Base-by-base conservation (phyloP, 176 grass and related monocot genomes). In the Tillandsia fasciculata region DNA sequence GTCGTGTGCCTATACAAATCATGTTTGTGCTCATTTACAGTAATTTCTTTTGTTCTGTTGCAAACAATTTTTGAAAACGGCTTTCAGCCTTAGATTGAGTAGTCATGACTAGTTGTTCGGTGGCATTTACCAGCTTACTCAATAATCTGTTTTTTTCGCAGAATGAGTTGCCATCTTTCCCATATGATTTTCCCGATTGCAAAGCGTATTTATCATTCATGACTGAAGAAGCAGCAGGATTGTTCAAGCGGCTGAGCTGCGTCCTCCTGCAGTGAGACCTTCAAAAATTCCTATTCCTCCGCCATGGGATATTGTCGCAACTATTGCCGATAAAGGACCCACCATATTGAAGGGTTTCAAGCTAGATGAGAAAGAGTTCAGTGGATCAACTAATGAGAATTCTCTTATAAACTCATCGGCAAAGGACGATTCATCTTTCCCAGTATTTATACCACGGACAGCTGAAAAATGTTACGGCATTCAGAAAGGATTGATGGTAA, bases 181-280 rank as follows among this genome's bases (percentile, higher is more conserved):
- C 93, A n/a, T 80, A 74, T 78, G 93, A 97, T 85, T 97, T 90
- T 77, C 93, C 93, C 65, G 93, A 97, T 33, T 83, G 81, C 65
- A 63, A 87, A 83, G 81, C 84, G 0, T 97, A 92, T 72, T 65
- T 74, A 53, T 83, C 50, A 2, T 83, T 83, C 75, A 71, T 83
- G 81, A 78, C 78, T 33, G 28, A 81, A 65, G 72, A 87, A 87
- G 83, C 76, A 65, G 71, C 52, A 76, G 70, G 11, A 76, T 68
- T 73, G 68, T 83, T 84, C 82, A 68, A 69, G 52, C 69, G 65
- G 77, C 56, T 74, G 74, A 77, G 68, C 83, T 65, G 52, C 68
- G 77, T 22, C 89, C 93, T 78, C 71, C 75, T 80, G 57, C 79
- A n/a, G 74, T 51, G 74, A 86, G 86, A 83, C 86, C 79, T 68